Percentiles rank a stretch among this genome's conserved stretches.
Conservation (phyloP, 441 rosid species). For the Corymbia citriodora region DNA sequence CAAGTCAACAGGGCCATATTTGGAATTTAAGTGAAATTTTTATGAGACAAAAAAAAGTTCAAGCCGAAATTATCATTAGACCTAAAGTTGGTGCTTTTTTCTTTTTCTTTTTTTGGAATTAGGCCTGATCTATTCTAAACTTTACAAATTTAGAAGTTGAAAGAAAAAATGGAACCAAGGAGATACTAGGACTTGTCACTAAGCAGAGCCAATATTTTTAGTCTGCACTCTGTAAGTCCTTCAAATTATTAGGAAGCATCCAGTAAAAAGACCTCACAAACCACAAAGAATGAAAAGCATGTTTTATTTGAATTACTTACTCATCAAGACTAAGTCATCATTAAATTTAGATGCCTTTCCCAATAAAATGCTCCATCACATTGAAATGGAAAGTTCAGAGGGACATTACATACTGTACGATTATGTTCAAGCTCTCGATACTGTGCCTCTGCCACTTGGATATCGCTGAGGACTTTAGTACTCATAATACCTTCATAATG, state of each 20-base stretch:
- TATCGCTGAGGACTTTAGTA: conserved; percentile 65
- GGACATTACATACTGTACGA: conserved; percentile 44
- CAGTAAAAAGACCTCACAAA: background rate
- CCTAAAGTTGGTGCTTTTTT: too few relatives aligned
- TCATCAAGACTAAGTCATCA: background rate
- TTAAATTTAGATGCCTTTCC: background rate
- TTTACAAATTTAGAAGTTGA: background rate
- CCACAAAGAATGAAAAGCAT: background rate
- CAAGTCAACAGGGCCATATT: too few relatives aligned
- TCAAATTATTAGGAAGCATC: background rate
- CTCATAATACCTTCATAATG: conserved; percentile 82
- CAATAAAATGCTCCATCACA: background rate
- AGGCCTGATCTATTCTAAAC: background rate
- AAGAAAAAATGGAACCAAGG: background rate
- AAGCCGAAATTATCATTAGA: too few relatives aligned
- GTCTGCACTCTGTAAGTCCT: background rate
- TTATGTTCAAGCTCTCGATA: conserved; percentile 46
- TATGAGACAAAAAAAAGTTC: too few relatives aligned
- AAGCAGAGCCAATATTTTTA: background rate
- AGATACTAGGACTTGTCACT: background rate
- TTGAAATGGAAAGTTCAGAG: background rate
- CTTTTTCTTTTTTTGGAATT: too few relatives aligned
- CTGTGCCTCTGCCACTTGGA: conserved; percentile 60
- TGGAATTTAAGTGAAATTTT: too few relatives aligned
- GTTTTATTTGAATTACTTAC: background rate